phyloP scores from a whole-genome alignment of 306 rosid species.

The Trifolium dubium region DNA sequence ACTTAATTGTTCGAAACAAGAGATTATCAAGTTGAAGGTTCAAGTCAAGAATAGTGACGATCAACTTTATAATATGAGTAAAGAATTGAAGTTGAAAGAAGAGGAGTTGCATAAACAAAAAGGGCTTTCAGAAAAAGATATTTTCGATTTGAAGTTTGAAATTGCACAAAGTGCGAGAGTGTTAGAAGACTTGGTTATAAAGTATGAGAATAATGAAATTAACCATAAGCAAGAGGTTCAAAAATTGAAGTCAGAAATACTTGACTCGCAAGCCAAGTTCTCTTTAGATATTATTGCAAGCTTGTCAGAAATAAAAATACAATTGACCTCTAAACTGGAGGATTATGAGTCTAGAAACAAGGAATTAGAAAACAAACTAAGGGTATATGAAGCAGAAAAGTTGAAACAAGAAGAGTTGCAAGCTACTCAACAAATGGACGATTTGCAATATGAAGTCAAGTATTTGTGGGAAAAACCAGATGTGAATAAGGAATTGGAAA shows the following conservation, averaged over 20 bases:
- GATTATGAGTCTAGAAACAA: slow-evolving; percentile 48
- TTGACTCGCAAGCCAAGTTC: slow-evolving; percentile 44
- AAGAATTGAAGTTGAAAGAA: slow-evolving; percentile 28
- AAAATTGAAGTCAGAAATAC: slow-evolving; percentile 55
- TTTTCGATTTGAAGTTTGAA: slow-evolving; percentile 50
- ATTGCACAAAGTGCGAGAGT: slow-evolving; percentile 55
- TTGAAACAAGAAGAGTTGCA: slow-evolving; percentile 42
- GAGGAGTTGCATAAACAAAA: slow-evolving; percentile 43
- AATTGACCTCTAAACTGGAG: slow-evolving; percentile 41
- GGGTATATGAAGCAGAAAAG: too few relatives aligned
- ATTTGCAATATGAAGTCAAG: slow-evolving; percentile 56
- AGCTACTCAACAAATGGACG: slow-evolving; percentile 47
- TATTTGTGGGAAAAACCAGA: slow-evolving; percentile 56
- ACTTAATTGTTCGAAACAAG: background rate
- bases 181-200: slow-evolving; percentile 48
- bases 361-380: slow-evolving; percentile 36
- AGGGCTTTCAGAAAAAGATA: too few relatives aligned
- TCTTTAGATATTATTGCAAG: background rate
- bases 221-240: slow-evolving; percentile 31
- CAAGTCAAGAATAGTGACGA: background rate
- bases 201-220: slow-evolving; percentile 39
- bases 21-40: background rate
- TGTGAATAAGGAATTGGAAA: slow-evolving; percentile 59
- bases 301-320: slow-evolving; percentile 32
- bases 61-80: background rate